A percentile compares a stretch with the other conserved stretches of the same genome.
Conservation (phyloP, 768 basidiomycete genomes). For the Porphyrellus cyaneotinctus region DNA sequence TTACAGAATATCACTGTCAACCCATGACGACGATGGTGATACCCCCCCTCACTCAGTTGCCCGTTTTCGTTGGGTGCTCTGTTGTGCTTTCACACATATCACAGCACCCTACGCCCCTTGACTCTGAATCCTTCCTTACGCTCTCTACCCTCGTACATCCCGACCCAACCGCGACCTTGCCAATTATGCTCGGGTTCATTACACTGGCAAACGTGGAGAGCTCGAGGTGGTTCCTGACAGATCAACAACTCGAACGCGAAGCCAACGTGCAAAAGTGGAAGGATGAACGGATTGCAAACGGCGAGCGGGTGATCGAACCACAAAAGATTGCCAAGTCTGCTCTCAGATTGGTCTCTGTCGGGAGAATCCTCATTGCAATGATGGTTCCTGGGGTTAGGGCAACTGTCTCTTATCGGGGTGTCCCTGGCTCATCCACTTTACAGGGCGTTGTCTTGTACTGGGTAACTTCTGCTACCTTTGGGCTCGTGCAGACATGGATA, state of each 20-base stretch:
- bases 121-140: constrained; percentile 74
- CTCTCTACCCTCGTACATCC: constrained; percentile 66
- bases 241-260: constrained; percentile 50
- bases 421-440: constrained; percentile 6
- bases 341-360: constrained; percentile 56
- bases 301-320: constrained; percentile 44
- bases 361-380: constrained; percentile 62
- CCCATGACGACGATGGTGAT: constrained; percentile 55
- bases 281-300: constrained; percentile 39
- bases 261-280: constrained; percentile 45
- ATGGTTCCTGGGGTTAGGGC: constrained; percentile 64
- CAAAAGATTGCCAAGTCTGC: constrained; percentile 50
- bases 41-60: constrained; percentile 65
- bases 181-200: constrained; percentile 66
- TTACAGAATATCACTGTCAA: constrained; percentile 52
- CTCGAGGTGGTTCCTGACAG: constrained; percentile 65
- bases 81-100: constrained; percentile 54
- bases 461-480: constrained; percentile 72
- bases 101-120: constrained; percentile 58
- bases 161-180: constrained; percentile 66
- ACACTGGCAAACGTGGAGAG: constrained; percentile 81
- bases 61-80: constrained; percentile 67
- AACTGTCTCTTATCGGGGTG: constrained; percentile 10
- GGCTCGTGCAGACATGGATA: constrained; percentile 69
- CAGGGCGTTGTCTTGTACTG: constrained; percentile 69